phyloP scores from a whole-genome alignment of 495 filamentous ascomycete species.

The Podospora didyma region DNA sequence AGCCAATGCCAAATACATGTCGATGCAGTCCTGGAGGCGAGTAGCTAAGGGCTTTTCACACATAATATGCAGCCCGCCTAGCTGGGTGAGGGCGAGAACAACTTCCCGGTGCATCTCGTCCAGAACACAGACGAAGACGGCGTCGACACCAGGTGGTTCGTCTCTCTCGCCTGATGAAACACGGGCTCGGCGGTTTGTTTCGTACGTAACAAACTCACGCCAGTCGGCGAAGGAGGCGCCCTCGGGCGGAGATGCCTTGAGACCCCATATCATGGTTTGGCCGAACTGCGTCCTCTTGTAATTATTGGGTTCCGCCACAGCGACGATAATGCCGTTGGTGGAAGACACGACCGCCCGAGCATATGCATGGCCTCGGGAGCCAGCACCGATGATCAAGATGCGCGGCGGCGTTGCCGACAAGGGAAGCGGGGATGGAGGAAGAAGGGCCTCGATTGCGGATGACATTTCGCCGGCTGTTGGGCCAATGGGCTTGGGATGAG shows the following conservation, averaged over 20 bases:
- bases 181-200: constrained; percentile 49
- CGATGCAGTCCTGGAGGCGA: constrained; percentile 67
- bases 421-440: constrained; percentile 10
- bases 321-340: constrained; percentile 61
- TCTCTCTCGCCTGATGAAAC: constrained; percentile 31
- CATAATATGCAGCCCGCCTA: constrained; percentile 72
- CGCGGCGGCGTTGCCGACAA: constrained; percentile 45
- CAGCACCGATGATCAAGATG: constrained; percentile 82
- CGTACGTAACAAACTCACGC: constrained; percentile 67
- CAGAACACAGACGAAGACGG: constrained; percentile 79
- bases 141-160: constrained; percentile 62
- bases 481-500: too few relatives aligned
- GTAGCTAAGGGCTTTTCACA: constrained; percentile 93
- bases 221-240: constrained; percentile 68
- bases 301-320: constrained; percentile 76
- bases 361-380: constrained; percentile 77
- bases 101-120: constrained; percentile 85
- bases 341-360: constrained; percentile 58
- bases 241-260: constrained; percentile 26
- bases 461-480: neutral
- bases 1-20: constrained; percentile 57
- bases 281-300: constrained; percentile 72
- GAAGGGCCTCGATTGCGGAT: neutral
- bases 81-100: constrained; percentile 61
- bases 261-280: constrained; percentile 63